Evolutionary conservation across 768 basidiomycete genomes (phyloP).

Genomic region (Mycena vitilis): DNA sequence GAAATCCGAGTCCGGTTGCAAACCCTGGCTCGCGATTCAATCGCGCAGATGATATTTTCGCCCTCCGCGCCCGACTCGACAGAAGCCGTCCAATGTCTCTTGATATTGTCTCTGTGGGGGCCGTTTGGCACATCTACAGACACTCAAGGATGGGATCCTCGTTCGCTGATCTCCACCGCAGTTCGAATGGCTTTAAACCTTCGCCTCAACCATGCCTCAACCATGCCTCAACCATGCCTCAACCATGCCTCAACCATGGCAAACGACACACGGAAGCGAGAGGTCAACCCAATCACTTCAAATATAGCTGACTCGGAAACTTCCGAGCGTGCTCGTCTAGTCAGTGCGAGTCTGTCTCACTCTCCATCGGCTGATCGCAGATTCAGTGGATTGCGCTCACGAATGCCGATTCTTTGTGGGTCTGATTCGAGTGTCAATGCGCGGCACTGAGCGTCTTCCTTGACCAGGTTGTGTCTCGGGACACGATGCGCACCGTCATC

Average conservation of each 20-base stretch:
- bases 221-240: constrained; percentile 16
- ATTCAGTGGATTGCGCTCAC: constrained; percentile 22
- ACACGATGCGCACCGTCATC: constrained; percentile 11
- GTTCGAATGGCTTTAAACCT: constrained; percentile 21
- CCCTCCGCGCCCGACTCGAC: constrained; percentile 14
- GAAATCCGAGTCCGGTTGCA: constrained; percentile 27
- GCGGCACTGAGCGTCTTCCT: not conserved
- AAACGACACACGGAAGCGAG: constrained; percentile 2
- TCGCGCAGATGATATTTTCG: constrained; percentile 27
- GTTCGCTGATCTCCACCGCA: constrained; percentile 13
- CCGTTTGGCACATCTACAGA: constrained; percentile 21
- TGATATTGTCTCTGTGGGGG: constrained; percentile 30
- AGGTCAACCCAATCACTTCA: not conserved
- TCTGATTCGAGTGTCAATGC: not conserved
- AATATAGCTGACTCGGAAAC: constrained; percentile 3
- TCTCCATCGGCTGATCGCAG: not conserved
- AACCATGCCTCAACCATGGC: constrained; percentile 21
- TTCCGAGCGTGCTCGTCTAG: constrained; percentile 22
- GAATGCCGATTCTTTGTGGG: constrained; percentile 24
- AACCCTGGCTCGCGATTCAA: constrained; percentile 13
- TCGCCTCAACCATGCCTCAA: constrained; percentile 22
- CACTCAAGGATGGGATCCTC: constrained; percentile 7
- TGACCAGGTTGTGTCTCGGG: constrained; percentile 19
- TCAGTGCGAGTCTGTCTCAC: not conserved
- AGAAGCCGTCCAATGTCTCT: constrained; percentile 28